Evolutionary conservation across 1,139 yeast species (phyloP).

Genomic region (Hyphopichia buzzinii): DNA sequence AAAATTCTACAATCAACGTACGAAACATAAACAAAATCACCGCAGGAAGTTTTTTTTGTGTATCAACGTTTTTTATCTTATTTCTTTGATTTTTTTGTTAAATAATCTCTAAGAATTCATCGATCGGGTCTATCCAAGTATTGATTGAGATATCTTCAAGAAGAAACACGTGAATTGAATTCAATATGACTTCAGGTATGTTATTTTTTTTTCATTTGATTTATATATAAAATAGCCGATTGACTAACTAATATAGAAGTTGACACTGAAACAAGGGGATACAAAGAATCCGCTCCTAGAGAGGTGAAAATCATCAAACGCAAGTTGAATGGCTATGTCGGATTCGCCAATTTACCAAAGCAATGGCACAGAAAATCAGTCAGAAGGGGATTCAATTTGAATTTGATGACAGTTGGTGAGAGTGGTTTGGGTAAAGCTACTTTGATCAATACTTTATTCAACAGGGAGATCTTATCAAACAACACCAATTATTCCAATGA

Average conservation of each 20-base stretch:
- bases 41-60: background rate
- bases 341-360: constrained; percentile 96
- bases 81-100: too few relatives aligned
- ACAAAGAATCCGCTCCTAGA: constrained; percentile 12
- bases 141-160: too few relatives aligned
- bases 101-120: too few relatives aligned
- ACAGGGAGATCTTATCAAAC: constrained; percentile 57
- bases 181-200: constrained; percentile 11
- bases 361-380: constrained; percentile 98
- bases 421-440: constrained; percentile 94
- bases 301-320: constrained; percentile 68
- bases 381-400: constrained; percentile 90
- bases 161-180: background rate
- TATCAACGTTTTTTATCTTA: background rate
- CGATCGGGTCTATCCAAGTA: too few relatives aligned
- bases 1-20: background rate
- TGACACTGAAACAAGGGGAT: constrained; percentile 8
- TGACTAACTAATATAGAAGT: constrained; percentile 5
- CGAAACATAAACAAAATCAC: background rate
- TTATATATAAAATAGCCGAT: background rate
- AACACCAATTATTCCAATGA: constrained; percentile 15
- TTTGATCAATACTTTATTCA: constrained; percentile 85
- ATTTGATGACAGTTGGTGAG: constrained; percentile 88
- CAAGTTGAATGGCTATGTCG: constrained; percentile 88
- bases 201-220: constrained; percentile 1